Percentiles rank a stretch among this genome's conserved stretches.
phyloP scores from a whole-genome alignment of 164 flowering plant genomes.

The Tetracentron sinense region DNA sequence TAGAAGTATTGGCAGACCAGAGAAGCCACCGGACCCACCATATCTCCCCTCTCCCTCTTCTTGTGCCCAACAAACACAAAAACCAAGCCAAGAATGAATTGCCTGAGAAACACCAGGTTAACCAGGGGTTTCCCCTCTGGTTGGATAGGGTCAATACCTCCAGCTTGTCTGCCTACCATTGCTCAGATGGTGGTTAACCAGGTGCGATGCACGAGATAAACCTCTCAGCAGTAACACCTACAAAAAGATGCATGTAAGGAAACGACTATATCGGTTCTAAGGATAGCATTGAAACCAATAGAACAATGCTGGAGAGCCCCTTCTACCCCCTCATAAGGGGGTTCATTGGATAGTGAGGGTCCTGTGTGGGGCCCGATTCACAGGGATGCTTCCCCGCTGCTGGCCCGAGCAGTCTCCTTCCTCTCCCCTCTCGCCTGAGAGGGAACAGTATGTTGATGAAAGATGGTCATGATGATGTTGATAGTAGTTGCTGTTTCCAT shows the following conservation, averaged over 20 bases:
- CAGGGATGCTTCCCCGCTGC: constrained; percentile 47
- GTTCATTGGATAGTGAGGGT: constrained; percentile 55
- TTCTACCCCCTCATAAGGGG: not conserved
- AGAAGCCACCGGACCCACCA: not conserved
- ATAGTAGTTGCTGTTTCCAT: constrained; percentile 28
- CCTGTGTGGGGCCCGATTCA: constrained; percentile 45
- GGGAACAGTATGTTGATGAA: constrained; percentile 23
- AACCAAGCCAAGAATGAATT: constrained; percentile 37
- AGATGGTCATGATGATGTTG: constrained; percentile 29
- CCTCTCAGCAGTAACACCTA: constrained; percentile 4
- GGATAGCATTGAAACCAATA: not conserved
- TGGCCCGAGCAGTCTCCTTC: constrained; percentile 49
- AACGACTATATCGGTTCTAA: not conserved
- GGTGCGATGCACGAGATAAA: not conserved
- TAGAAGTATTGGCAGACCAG: not conserved
- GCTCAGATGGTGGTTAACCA: not conserved
- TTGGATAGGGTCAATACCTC: constrained; percentile 11
- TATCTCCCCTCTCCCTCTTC: not conserved
- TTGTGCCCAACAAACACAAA: not conserved
- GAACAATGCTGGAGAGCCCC: constrained; percentile 12
- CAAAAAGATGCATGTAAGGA: no score
- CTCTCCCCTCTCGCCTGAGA: constrained; percentile 30
- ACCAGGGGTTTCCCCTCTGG: constrained; percentile 18
- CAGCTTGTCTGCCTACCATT: constrained; percentile 12
- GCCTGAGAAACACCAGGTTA: constrained; percentile 21